Evolutionary conservation across 2,329 filamentous ascomycete genomes (phyloP), one percentile per base, ranked within the genome.

Genomic region (Seiridium cupressi): DNA sequence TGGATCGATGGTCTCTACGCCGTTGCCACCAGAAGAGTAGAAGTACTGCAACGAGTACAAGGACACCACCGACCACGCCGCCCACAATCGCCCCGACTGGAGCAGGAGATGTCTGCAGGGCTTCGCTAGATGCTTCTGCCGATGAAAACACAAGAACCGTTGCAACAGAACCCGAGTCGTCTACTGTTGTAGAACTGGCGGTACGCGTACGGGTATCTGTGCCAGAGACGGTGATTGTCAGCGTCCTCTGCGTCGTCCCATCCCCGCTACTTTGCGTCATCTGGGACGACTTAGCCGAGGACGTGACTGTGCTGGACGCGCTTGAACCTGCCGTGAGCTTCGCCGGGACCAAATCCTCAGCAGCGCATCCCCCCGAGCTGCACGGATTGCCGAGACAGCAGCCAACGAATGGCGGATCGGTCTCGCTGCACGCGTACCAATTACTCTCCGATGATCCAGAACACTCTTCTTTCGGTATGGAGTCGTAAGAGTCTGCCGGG

Each of bases 321-420:
- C 44, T 36, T 8, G 58, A 40, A 34, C 65, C 60, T 10, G 66
- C 64, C 46, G 62, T 67, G 10, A 70, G 59, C 18, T 49, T 61
- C 8, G 69, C 68, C 2, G 65, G 60, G n/a, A 68, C 57, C 1
- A 78, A 65, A 58, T 72, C 66, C 0, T 56, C 67, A 7, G 60
- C 49, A 4, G 66, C 59, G 61, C 76, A 79, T 4, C 68, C 18
- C 18, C 18, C 67, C 3, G 64, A 64, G 9, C 63, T 61, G 62
- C 77, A 79, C 13, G 76, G 69, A 53, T 74, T 68, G 1, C 61
- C 63, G 40, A 66, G 70, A 63, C 77, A 77, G 63, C 76, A 78
- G 3, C 76, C 76, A 59, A 26, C 18, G 18, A 26, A 26, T 26
- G 18, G 18, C 18, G 18, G 18, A 26, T 26, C 18, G 18, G 18